These are phyloP conservation scores for Gossypium thurberi DNA, from an alignment of 345 rosid genomes.

Conservation along the genomic window DNA sequence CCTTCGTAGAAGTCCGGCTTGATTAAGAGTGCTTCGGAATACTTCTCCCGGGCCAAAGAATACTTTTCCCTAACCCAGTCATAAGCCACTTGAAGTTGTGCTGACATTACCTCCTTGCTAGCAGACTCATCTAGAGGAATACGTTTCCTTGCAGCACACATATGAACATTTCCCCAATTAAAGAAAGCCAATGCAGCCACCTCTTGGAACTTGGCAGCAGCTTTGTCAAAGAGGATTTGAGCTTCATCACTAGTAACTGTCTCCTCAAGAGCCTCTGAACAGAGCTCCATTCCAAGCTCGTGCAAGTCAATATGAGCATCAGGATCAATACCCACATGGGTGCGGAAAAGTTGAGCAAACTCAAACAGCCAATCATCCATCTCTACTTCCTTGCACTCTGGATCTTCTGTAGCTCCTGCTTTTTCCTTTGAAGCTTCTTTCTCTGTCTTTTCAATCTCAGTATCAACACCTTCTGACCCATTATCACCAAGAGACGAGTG, in stretches of 20 bases:
- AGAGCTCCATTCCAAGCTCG: constrained; percentile 98
- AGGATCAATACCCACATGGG: constrained; percentile 86
- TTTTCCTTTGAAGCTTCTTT: constrained; percentile 51
- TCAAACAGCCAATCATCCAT: constrained; percentile 98
- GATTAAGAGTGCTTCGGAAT: constrained; percentile 68
- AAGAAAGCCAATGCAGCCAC: constrained; percentile 95
- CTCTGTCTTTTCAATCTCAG: constrained; percentile 44
- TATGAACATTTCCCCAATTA: constrained; percentile 98
- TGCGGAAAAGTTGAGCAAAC: constrained; percentile 90
- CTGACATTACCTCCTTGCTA: constrained; percentile 52
- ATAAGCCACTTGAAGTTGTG: constrained; percentile 77
- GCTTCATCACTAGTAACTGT: constrained; percentile 90
- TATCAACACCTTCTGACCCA: constrained; percentile 37
- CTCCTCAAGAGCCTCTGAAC: constrained; percentile 95
- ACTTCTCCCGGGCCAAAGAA: constrained; percentile 72
- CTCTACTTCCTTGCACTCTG: constrained; percentile 75
- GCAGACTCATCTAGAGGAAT: constrained; percentile 89
- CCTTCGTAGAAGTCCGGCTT: constrained; percentile 96
- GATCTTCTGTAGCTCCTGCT: constrained; percentile 49
- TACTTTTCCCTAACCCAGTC: constrained; percentile 91
- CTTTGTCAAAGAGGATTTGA: constrained; percentile 79
- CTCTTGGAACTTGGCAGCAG: constrained; percentile 93
- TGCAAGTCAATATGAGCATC: constrained; percentile 94
- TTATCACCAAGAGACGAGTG: constrained; percentile 48
- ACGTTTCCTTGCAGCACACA: constrained; percentile 97